Base-by-base conservation (phyloP, 768 basidiomycete species). In the Sarcodon aspratus region DNA sequence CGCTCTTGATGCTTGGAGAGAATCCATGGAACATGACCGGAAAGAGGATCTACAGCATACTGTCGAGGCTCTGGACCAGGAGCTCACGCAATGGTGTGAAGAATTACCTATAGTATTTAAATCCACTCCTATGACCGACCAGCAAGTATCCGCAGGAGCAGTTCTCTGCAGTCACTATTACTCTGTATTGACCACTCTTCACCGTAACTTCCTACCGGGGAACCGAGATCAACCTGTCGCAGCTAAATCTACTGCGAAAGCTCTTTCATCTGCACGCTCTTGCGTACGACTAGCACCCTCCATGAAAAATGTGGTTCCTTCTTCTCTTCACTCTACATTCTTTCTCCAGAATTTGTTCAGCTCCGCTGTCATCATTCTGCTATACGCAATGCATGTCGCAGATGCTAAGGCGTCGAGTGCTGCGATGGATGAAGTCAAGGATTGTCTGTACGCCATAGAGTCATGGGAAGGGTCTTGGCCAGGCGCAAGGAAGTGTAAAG, bases 321-420 rank as follows among this genome's bases (percentile, higher is more conserved):
- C 85, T 10, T 91, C 90, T 11, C 88, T 90, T 56, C 86, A 90
- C 61, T 73, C 91, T 40, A 86, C 88, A 4, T 88, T 90, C 66
- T 90, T 85, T 72, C 87, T 91, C 37, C 90, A 93, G 56, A 86
- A 87, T 55, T 71, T 92, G 18, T 91, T 91, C 70, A 90, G 87
- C 58, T 91, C 85, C 35, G 85, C 86, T 2, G 87, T 89, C 50
- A 87, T 93, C 60, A 79, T 89, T 49, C 66, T 91, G 47, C 69
- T 93, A 7, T 90, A 82, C 60, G 84, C 89, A 33, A 91, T 92
- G 86, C 89, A 90, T 61, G 76, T 80, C 5, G 59, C 79, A 1
- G 88, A 91, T 48, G 60, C 73, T 9, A 72, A 75, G 38, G 76
- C 78, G 37, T 77, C 80, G n/a, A 61, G 70, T 31, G 72, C 79